Percentiles rank a stretch among this genome's conserved stretches.
These are phyloP conservation scores for Colletotrichum acutatum DNA, from an alignment of 2,329 filamentous ascomycete genomes.

Conservation along the genomic window DNA sequence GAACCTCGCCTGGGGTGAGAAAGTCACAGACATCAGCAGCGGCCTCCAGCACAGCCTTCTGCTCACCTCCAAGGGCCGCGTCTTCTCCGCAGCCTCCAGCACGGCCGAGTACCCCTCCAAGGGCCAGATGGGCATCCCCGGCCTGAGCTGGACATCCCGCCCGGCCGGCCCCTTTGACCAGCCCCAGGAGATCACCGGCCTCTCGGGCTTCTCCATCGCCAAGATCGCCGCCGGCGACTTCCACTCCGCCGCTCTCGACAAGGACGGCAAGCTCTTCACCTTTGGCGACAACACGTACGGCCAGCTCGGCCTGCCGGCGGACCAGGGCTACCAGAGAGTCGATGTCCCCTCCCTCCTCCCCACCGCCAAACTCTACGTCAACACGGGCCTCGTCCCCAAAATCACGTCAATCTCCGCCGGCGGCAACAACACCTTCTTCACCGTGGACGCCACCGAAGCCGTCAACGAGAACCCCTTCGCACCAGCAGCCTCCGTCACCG, in stretches of 20 bases:
- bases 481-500: slow-evolving; percentile 9
- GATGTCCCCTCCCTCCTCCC: slow-evolving; percentile 79
- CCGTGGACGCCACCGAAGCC: slow-evolving; percentile 78
- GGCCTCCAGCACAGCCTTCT: slow-evolving; percentile 90
- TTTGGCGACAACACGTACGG: slow-evolving; percentile 94
- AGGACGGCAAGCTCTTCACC: slow-evolving; percentile 80
- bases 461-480: slow-evolving; percentile 46
- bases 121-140: slow-evolving; percentile 89
- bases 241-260: slow-evolving; percentile 84
- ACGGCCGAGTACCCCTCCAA: slow-evolving; percentile 80
- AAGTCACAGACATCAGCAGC: slow-evolving; percentile 76
- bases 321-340: slow-evolving; percentile 68
- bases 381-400: slow-evolving; percentile 69
- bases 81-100: slow-evolving; percentile 89
- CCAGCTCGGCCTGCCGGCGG: slow-evolving; percentile 87
- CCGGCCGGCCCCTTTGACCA: slow-evolving; percentile 83
- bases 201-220: slow-evolving; percentile 76
- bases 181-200: slow-evolving; percentile 79
- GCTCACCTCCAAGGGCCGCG: slow-evolving; percentile 83
- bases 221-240: slow-evolving; percentile 87
- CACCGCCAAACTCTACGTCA: slow-evolving; percentile 77
- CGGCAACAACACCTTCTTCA: slow-evolving; percentile 88
- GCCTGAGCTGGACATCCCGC: slow-evolving; percentile 81
- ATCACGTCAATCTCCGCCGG: slow-evolving; percentile 87
- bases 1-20: slow-evolving; percentile 75